Evolutionary conservation across 257 asterid genomes (phyloP), one percentile per base, ranked within the genome.

Genomic region (Rauvolfia tetraphylla): DNA sequence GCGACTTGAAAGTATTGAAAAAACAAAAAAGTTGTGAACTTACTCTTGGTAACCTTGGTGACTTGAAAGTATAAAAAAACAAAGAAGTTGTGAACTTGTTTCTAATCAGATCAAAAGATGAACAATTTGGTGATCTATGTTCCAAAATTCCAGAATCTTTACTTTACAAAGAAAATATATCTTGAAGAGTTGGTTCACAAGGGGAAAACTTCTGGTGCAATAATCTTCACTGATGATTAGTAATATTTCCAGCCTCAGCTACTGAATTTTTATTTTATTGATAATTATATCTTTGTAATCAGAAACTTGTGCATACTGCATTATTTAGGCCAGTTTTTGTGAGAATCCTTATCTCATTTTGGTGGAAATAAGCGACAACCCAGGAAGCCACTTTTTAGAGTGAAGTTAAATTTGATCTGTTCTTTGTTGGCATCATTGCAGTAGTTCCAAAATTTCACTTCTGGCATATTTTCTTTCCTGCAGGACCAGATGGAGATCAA

Each of bases 401-500:
- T 31, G 14, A 48, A 49, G 11, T 23, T 34, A 66, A n/a, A 11
- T 8, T 53, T 53, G 46, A 51, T 67, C 75, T 61, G 29, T 51
- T 67, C 31, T 34, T 59, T 70, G 14, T 56, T 23, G 36, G 51
- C 39, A 11, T 31, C 41, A 15, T 8, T 38, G 33, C 49, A 38
- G 7, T 38, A 62, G 73, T 39, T 48, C 34, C 53, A 42, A 61
- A 68, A 29, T 53, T 51, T 67, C 7, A 5, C 10, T 66, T 31
- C 36, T 33, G 9, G 11, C 49, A 25, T 34, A 73, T 69, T 67
- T 74, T 25, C 48, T 36, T 29, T 71, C 25, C 7, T 72, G 58
- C 72, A 68, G 82, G 85, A 73, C 82, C 80, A 79, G 97, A 79
- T 73, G 78, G 86, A 79, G 81, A 76, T 56, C 81, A 69, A 75